These are phyloP conservation scores for Macrocystidia cucumis DNA, from an alignment of 1,284 basidiomycete genomes.

Conservation along the genomic window DNA sequence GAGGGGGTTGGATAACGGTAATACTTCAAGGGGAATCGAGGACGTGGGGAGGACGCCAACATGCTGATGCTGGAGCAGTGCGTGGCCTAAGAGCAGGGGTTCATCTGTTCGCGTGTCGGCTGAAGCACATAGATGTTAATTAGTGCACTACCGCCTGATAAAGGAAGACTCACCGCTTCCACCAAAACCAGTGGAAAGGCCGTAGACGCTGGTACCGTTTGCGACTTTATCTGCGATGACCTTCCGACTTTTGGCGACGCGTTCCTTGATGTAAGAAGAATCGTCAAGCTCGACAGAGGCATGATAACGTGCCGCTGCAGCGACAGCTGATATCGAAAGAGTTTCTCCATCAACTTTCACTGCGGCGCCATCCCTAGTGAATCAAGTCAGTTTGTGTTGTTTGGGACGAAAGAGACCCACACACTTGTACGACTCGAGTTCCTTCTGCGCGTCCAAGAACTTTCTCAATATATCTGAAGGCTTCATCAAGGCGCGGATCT, in stretches of 20 bases:
- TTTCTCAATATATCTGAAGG: constrained; percentile 16
- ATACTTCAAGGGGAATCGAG: constrained; percentile 24
- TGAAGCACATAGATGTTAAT: constrained; percentile 21
- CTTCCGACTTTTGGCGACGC: constrained; percentile 50
- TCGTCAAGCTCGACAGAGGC: constrained; percentile 45
- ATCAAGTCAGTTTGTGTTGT: constrained; percentile 1
- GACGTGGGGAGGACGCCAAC: constrained; percentile 55
- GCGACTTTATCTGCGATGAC: constrained; percentile 65
- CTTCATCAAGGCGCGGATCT: neutral
- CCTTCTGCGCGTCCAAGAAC: constrained; percentile 25
- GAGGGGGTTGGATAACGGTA: constrained; percentile 51
- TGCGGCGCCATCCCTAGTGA: constrained; percentile 39
- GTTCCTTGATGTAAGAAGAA: constrained; percentile 37
- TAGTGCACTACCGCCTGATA: constrained; percentile 3
- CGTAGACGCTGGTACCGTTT: constrained; percentile 65
- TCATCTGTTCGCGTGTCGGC: constrained; percentile 39
- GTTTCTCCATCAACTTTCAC: constrained; percentile 63
- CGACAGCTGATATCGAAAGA: constrained; percentile 65
- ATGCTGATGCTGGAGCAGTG: constrained; percentile 75
- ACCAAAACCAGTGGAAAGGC: constrained; percentile 77
- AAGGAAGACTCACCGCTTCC: constrained; percentile 53
- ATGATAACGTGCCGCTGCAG: constrained; percentile 59
- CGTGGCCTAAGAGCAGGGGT: constrained; percentile 55
- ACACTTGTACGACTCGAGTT: constrained; percentile 24
- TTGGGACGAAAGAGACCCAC: constrained; percentile 6